Conservation (phyloP, 495 filamentous ascomycete species). For the Hypoxylon lenormandii region DNA sequence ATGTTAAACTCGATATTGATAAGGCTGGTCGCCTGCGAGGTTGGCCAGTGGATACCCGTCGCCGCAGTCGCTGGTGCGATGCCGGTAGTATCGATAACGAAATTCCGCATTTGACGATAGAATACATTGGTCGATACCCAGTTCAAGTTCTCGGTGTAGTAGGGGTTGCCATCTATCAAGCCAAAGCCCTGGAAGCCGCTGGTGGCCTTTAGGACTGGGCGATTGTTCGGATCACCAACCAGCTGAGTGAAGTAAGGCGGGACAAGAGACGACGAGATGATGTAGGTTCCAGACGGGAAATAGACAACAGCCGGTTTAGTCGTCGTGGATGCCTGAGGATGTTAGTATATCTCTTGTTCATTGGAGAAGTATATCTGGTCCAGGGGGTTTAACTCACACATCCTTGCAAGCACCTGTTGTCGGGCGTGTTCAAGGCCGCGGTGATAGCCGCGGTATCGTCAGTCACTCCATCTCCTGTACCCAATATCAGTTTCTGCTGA, state of each 20-base stretch:
- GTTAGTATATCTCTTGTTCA: constrained; percentile 66
- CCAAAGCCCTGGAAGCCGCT: constrained; percentile 72
- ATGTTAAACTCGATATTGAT: constrained; percentile 83
- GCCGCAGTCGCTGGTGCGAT: constrained; percentile 66
- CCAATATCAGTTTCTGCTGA: constrained; percentile 15
- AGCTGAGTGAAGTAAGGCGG: constrained; percentile 75
- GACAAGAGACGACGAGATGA: constrained; percentile 73
- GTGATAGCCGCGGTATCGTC: constrained; percentile 92
- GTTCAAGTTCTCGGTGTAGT: constrained; percentile 66
- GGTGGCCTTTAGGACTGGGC: constrained; percentile 74
- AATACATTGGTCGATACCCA: constrained; percentile 77
- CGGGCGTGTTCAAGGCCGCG: constrained; percentile 76
- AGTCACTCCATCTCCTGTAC: constrained; percentile 63
- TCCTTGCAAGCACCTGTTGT: constrained; percentile 81
- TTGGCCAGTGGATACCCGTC: constrained; percentile 83
- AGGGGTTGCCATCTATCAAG: constrained; percentile 76
- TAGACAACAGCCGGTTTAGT: constrained; percentile 80
- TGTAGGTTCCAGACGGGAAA: constrained; percentile 82
- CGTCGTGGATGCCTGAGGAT: constrained; percentile 69
- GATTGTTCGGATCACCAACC: constrained; percentile 73
- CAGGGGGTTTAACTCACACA: constrained; percentile 56
- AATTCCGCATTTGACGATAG: constrained; percentile 80
- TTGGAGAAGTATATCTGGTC: constrained; percentile 14
- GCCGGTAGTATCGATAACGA: constrained; percentile 77
- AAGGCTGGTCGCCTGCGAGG: constrained; percentile 77